These are phyloP conservation scores for Alternaria panax DNA, from an alignment of 2,329 filamentous ascomycete genomes.

Conservation along the genomic window DNA sequence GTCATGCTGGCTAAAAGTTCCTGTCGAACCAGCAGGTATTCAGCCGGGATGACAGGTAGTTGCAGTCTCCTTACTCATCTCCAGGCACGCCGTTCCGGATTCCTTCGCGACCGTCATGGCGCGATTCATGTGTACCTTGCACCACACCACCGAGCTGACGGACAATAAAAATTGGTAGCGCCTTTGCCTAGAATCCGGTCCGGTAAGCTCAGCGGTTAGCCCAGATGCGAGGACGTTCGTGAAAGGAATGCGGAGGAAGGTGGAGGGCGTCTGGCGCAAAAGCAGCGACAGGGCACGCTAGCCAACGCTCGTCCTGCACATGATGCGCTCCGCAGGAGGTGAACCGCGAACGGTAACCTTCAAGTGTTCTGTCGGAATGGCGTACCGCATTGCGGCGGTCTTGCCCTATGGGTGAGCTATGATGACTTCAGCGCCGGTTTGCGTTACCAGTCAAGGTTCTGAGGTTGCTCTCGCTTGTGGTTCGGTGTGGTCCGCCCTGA, in stretches of 20 bases:
- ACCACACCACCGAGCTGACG: slow-evolving; percentile 32
- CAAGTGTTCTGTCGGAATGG: slow-evolving; percentile 23
- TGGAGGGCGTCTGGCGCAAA: slow-evolving; percentile 21
- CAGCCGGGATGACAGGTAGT: slow-evolving; percentile 22
- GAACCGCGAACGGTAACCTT: slow-evolving; percentile 24
- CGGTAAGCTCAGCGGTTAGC: slow-evolving; percentile 29
- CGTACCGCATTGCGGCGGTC: slow-evolving; percentile 26
- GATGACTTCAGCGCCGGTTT: slow-evolving; percentile 17
- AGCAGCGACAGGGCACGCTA: slow-evolving; percentile 29
- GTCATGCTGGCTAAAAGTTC: slow-evolving; percentile 20
- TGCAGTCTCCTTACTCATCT: slow-evolving; percentile 22
- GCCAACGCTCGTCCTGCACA: slow-evolving; percentile 24
- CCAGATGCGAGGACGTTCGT: slow-evolving; percentile 18
- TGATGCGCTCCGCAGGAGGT: slow-evolving; percentile 24
- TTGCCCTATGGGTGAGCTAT: slow-evolving; percentile 12
- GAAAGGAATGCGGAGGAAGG: slow-evolving; percentile 12
- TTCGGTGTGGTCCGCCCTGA: slow-evolving; percentile 17
- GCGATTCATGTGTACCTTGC: slow-evolving; percentile 2
- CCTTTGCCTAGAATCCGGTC: slow-evolving; percentile 31
- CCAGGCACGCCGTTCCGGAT: slow-evolving; percentile 43
- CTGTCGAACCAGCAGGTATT: slow-evolving; percentile 32
- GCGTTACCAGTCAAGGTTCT: neutral
- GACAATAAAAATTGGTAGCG: slow-evolving; percentile 30
- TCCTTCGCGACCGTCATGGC: slow-evolving; percentile 19
- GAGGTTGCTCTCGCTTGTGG: slow-evolving; percentile 4